phyloP scores from a whole-genome alignment of 257 asterid species.

The Striga asiatica region DNA sequence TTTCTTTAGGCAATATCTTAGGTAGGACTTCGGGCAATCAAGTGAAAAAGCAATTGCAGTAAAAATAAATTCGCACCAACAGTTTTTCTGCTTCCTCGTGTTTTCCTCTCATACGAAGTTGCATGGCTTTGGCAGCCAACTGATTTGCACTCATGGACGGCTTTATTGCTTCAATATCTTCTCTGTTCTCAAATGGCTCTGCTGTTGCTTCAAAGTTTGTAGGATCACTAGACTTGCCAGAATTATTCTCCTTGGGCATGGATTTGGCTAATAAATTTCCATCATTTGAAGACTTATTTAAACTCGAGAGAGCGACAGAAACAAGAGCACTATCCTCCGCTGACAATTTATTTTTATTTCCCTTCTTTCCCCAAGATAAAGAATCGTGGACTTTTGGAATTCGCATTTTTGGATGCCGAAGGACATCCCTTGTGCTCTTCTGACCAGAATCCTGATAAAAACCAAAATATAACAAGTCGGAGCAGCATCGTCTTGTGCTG shows the following conservation, averaged over 20 bases:
- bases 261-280: slow-evolving; percentile 63
- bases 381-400: slow-evolving; percentile 68
- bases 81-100: slow-evolving; percentile 83
- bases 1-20: background rate
- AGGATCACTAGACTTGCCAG: slow-evolving; percentile 20
- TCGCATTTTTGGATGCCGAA: slow-evolving; percentile 56
- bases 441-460: slow-evolving; percentile 21
- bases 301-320: slow-evolving; percentile 62
- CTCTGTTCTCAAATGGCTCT: slow-evolving; percentile 23
- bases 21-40: background rate
- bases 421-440: slow-evolving; percentile 27
- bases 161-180: slow-evolving; percentile 28
- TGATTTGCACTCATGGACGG: slow-evolving; percentile 73
- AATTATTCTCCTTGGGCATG: slow-evolving; percentile 25
- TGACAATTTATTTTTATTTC: slow-evolving; percentile 36
- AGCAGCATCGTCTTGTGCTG: background rate
- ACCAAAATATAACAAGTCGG: slow-evolving; percentile 8
- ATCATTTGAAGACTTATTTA: slow-evolving; percentile 62
- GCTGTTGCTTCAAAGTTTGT: slow-evolving; percentile 24
- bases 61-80: slow-evolving; percentile 38
- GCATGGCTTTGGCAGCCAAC: slow-evolving; percentile 89
- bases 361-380: slow-evolving; percentile 70
- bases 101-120: slow-evolving; percentile 90
- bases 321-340: slow-evolving; percentile 51
- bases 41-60: background rate